These are phyloP conservation scores for Hericium rajendrae DNA, from an alignment of 768 basidiomycete genomes.

Conservation along the genomic window DNA sequence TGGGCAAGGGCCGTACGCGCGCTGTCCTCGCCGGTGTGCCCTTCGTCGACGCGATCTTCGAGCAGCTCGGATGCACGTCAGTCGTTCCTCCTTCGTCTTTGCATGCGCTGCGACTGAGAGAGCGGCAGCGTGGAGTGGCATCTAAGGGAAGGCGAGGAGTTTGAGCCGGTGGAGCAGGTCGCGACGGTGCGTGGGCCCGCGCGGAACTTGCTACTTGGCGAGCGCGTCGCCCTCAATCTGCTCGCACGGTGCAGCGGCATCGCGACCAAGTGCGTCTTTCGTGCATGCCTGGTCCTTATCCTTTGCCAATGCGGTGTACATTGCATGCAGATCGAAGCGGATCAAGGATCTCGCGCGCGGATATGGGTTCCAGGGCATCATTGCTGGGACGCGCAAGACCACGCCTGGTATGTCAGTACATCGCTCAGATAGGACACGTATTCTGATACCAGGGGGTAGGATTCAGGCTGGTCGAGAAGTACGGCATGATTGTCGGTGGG, in stretches of 20 bases:
- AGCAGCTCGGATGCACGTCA: conserved; percentile 82
- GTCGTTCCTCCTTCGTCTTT: conserved; percentile 24
- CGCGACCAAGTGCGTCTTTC: conserved; percentile 69
- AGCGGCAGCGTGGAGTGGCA: conserved; percentile 84
- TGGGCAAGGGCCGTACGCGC: conserved; percentile 76
- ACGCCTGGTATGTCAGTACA: conserved; percentile 55
- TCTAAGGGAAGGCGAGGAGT: conserved; percentile 70
- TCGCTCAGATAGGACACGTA: background rate
- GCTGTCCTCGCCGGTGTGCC: conserved; percentile 89
- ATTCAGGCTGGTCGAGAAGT: conserved; percentile 95
- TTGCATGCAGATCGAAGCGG: conserved; percentile 55
- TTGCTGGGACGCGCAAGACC: conserved; percentile 96
- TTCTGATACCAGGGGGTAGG: too few species aligned
- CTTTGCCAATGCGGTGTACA: background rate
- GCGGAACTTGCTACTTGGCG: conserved; percentile 80
- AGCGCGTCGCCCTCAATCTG: conserved; percentile 87
- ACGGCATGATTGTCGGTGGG: conserved; percentile 96
- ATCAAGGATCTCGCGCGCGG: conserved; percentile 71
- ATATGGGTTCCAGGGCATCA: conserved; percentile 75
- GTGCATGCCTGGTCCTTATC: background rate
- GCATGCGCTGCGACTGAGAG: background rate
- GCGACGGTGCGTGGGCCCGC: conserved; percentile 90
- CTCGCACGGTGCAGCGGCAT: conserved; percentile 95
- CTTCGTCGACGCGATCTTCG: conserved; percentile 91
- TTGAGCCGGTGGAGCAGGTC: conserved; percentile 74